Evolutionary conservation across 176 grass and related monocot genomes (phyloP).

Genomic region (Oryza brachyantha): DNA sequence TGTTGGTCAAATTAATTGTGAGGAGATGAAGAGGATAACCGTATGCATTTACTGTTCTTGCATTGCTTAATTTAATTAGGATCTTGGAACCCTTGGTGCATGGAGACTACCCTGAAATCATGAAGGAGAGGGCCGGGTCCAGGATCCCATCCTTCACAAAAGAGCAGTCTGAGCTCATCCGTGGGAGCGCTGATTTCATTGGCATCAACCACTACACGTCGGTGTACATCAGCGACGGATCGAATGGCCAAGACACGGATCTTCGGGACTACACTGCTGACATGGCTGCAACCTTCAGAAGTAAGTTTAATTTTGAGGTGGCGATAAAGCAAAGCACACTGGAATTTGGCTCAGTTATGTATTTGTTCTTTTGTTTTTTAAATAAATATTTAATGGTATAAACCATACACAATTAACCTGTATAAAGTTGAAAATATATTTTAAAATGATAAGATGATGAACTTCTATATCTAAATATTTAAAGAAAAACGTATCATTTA

Average conservation of each 20-base stretch:
- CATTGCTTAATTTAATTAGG: no score
- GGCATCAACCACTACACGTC: slow-evolving; percentile 83
- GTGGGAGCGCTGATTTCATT: slow-evolving; percentile 65
- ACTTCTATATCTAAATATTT: no score
- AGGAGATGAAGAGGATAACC: no score
- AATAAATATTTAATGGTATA: no score
- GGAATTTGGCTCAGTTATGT: no score
- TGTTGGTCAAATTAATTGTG: no score
- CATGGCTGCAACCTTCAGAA: slow-evolving; percentile 41
- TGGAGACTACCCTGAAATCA: slow-evolving; percentile 73
- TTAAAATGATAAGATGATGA: no score
- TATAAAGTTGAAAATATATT: no score
- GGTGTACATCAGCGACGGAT: slow-evolving; percentile 52
- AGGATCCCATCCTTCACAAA: slow-evolving; percentile 65
- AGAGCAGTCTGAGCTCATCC: slow-evolving; percentile 51
- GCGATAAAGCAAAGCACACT: no score
- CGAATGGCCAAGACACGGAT: background rate
- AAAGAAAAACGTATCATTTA: no score
- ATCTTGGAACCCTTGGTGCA: slow-evolving; percentile 64
- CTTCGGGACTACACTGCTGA: slow-evolving; percentile 55
- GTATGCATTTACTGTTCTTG: background rate
- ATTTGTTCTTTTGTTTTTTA: no score
- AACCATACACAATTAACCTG: no score
- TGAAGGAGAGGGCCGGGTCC: slow-evolving; percentile 56
- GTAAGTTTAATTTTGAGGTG: slow-evolving; percentile 24